phyloP scores from a whole-genome alignment of 1,139 yeast species.

The Petasospora fabianii region DNA sequence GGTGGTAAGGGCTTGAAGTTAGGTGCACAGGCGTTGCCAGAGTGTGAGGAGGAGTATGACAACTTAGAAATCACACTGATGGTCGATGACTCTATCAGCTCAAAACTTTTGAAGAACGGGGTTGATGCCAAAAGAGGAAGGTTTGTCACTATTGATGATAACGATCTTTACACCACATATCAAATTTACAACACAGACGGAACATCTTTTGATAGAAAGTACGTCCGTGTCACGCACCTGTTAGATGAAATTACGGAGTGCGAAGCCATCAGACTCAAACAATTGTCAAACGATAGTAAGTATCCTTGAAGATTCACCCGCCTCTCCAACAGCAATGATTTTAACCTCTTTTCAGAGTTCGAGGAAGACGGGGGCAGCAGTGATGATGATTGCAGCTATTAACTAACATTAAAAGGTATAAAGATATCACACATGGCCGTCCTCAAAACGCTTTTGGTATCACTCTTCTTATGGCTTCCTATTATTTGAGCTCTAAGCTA shows the following conservation, averaged over 20 bases:
- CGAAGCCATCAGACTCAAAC: conserved; percentile 24
- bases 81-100: conserved; percentile 47
- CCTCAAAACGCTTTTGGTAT: neutral
- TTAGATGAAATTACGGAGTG: conserved; percentile 25
- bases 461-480: no score
- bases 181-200: conserved; percentile 41
- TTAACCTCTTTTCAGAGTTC: conserved; percentile 12
- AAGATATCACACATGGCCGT: neutral
- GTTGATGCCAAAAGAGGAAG: conserved; percentile 44
- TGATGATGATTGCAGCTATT: conserved; percentile 6
- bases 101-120: conserved; percentile 44
- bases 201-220: conserved; percentile 16
- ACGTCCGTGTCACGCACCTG: conserved; percentile 17
- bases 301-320: conserved; percentile 2
- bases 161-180: conserved; percentile 38
- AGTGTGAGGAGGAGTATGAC: conserved; percentile 44
- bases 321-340: conserved; percentile 2
- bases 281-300: conserved; percentile 22
- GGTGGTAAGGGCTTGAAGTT: conserved; percentile 30
- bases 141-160: conserved; percentile 40
- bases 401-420: conserved; percentile 1
- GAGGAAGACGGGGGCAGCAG: conserved; percentile 3
- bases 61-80: conserved; percentile 50
- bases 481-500: no score
- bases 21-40: conserved; percentile 31